Conservation (phyloP, 139 green algal species). For the Haematococcus sp. region DNA sequence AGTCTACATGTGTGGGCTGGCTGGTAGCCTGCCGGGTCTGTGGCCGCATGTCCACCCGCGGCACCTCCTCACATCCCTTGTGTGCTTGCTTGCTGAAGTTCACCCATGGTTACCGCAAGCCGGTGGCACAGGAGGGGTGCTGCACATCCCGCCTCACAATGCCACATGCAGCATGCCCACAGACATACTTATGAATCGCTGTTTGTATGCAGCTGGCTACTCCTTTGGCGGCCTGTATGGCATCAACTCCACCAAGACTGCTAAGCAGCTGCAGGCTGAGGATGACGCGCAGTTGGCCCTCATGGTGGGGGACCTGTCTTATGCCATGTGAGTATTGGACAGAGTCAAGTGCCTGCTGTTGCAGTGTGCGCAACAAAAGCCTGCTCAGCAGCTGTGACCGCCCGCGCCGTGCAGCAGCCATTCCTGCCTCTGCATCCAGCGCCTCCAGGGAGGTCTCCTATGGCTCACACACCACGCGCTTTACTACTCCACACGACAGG, state of each 20-base stretch:
- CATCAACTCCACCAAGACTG: conserved; percentile 19
- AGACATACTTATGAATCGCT: too few relatives aligned
- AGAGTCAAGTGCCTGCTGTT: too few relatives aligned
- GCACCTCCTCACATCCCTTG: not conserved
- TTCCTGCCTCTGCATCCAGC: not conserved
- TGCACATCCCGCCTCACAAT: too few relatives aligned
- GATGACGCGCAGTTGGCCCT: conserved; percentile 11
- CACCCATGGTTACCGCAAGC: too few relatives aligned
- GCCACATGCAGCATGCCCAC: too few relatives aligned
- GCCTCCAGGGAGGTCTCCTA: not conserved
- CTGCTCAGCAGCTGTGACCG: too few relatives aligned
- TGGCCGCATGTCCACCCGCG: too few relatives aligned
- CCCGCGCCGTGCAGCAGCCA: not conserved
- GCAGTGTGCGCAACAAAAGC: too few relatives aligned
- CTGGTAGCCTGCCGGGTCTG: not conserved
- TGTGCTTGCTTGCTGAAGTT: too few relatives aligned
- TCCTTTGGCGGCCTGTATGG: conserved; percentile 19
- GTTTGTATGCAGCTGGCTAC: too few relatives aligned
- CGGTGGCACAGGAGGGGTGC: too few relatives aligned
- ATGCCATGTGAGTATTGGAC: conserved; percentile 23
- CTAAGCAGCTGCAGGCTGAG: conserved; percentile 1
- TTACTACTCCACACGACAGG: conserved; percentile 2
- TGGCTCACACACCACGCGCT: not conserved
- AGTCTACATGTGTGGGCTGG: conserved; percentile 3
- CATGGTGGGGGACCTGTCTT: conserved; percentile 15